Evolutionary conservation across 768 basidiomycete genomes (phyloP).

Genomic region (Boletus tylopilopsis): DNA sequence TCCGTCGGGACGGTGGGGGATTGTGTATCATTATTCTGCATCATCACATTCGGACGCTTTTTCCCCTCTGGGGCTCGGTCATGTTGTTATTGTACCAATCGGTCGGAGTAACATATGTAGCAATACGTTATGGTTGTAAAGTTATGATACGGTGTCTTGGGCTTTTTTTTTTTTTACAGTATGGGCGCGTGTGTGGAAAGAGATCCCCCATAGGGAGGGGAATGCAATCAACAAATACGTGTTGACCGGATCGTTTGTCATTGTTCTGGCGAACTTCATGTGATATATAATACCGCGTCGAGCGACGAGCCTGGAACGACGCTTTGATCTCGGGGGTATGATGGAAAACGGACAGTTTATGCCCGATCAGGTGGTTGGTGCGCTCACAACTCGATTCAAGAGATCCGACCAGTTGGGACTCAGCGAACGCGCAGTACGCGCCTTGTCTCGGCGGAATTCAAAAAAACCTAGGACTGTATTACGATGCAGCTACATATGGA

Average conservation of each 20-base stretch:
- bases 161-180: too few species aligned
- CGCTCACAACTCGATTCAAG: slow-evolving; percentile 9
- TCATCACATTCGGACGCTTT: slow-evolving; percentile 26
- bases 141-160: slow-evolving; percentile 24
- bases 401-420: slow-evolving; percentile 10
- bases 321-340: slow-evolving; percentile 8
- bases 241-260: background rate
- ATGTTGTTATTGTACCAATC: slow-evolving; percentile 24
- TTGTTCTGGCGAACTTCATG: slow-evolving; percentile 13
- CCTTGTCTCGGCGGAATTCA: slow-evolving; percentile 22
- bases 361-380: slow-evolving; percentile 15
- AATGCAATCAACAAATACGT: slow-evolving; percentile 1
- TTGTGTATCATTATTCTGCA: slow-evolving; percentile 36
- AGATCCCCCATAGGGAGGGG: background rate
- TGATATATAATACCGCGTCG: slow-evolving; percentile 8
- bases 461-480: slow-evolving; percentile 11
- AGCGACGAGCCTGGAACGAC: background rate
- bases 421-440: too few species aligned
- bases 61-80: background rate
- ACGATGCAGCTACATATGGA: slow-evolving; percentile 17
- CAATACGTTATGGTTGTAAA: slow-evolving; percentile 37
- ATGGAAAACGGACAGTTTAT: background rate
- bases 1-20: slow-evolving; percentile 15
- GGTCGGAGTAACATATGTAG: slow-evolving; percentile 31
- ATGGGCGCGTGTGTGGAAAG: background rate